Evolutionary conservation across 1,139 yeast genomes (phyloP).

Genomic region (Saccharomyces hybrid): DNA sequence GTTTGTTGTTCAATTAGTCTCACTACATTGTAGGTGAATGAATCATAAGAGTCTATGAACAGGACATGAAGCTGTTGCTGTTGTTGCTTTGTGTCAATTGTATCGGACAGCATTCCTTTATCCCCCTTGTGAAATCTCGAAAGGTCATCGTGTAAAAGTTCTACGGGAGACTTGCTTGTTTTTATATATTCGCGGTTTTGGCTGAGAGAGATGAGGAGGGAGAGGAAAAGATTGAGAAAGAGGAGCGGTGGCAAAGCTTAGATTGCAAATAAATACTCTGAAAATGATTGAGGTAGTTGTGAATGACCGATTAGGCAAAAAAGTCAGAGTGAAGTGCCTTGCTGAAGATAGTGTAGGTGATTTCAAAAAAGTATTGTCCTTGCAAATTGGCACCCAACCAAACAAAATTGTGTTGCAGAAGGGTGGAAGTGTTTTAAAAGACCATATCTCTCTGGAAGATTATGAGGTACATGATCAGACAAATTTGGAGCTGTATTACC

Average conservation of each 20-base stretch:
- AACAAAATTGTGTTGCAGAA: conserved; percentile 63
- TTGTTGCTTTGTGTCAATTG: not conserved
- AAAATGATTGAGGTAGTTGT: conserved; percentile 45
- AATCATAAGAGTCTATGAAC: conserved; percentile 87
- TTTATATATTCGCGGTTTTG: not conserved
- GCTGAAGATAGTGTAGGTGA: conserved; percentile 88
- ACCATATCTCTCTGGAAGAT: conserved; percentile 84
- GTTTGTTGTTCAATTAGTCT: conserved; percentile 45
- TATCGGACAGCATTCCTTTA: not conserved
- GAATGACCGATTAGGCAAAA: conserved; percentile 66
- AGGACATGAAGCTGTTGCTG: conserved; percentile 33
- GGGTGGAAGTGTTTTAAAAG: conserved; percentile 75
- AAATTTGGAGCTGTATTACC: conserved; percentile 74
- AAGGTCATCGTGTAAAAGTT: not conserved
- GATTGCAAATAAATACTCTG: not conserved
- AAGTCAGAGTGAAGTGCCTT: conserved; percentile 77
- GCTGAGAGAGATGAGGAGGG: not conserved
- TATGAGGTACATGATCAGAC: conserved; percentile 91
- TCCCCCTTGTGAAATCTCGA: not conserved
- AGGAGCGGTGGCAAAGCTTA: not conserved
- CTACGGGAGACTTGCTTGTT: not conserved
- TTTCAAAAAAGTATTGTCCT: conserved; percentile 72
- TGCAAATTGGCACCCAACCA: conserved; percentile 56
- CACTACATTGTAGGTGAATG: conserved; percentile 79
- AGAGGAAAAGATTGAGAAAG: not conserved